Evolutionary conservation across 2,329 filamentous ascomycete species (phyloP), one percentile per base, ranked within the genome.

Genomic region (Pyrenophora teres): DNA sequence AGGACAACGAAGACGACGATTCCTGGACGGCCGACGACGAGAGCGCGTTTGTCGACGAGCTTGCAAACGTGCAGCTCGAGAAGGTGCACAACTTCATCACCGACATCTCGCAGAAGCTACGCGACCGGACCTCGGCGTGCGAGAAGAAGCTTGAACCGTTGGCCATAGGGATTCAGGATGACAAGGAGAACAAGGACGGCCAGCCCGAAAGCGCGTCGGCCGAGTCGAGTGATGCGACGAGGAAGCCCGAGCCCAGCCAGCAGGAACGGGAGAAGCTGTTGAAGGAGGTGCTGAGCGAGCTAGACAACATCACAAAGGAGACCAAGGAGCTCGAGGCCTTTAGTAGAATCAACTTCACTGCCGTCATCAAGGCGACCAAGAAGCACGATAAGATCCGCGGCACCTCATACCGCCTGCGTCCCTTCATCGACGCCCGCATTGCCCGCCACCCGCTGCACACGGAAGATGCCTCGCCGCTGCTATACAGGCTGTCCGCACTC

Each of bases 341-440:
- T 77, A 94, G 91, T 75, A 89, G 88, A 59, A 87, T 97, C 78
- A 99, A 99, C 78, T 99, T 97, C 76, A 96, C 94, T 5, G 94
- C 92, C 40, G 96, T 97, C 76, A 83, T 97, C 70, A 99, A 99
- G 81, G 96, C 96, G 40, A 92, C 92, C 50, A 99, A 99, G 85
- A 99, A 99, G 78, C 94, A 99, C 76, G 94, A 99, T 76, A 89
- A 94, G 62, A 95, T 93, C 78, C 84, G 93, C 61, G 92, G 92
- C 49, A 83, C 86, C 60, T 83, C 86, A 46, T 97, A 97, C 79
- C 90, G 88, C 72, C 89, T 97, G 62, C 86, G 91, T 19, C 92
- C 94, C 23, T 87, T 97, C 79, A 87, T 97, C 76, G 90, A 96
- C 77, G 88, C 96, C 65, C 89, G 90, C 65, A 78, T 99, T 66